Evolutionary conservation across 192 early-diverging fungal genomes (phyloP).

Genomic region (Gryganskiella cystojenkinii): DNA sequence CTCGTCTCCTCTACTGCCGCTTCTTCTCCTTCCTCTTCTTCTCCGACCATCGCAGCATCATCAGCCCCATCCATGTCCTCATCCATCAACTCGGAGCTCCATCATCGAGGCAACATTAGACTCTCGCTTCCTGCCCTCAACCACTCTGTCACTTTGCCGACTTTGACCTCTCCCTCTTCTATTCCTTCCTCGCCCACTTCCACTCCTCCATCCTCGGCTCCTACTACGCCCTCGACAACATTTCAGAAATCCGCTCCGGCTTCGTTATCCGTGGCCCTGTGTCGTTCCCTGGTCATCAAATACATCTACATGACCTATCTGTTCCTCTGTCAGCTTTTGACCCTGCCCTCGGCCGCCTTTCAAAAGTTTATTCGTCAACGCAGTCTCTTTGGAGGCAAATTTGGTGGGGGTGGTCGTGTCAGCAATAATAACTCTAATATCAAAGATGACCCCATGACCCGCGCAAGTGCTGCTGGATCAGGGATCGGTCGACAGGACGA

Average conservation of each 20-base stretch:
- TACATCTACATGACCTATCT: constrained; percentile 48
- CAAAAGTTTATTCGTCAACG: constrained; percentile 14
- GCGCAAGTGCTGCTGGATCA: background rate
- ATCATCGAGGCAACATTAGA: constrained; percentile 1
- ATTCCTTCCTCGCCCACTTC: background rate
- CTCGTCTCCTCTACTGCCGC: background rate
- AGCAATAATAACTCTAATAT: background rate
- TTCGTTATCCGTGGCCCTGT: constrained; percentile 39
- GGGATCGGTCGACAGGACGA: background rate
- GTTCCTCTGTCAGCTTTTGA: constrained; percentile 25
- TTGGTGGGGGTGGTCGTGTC: background rate
- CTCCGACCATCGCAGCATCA: background rate
- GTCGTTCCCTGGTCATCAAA: constrained; percentile 39
- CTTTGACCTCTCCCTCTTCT: background rate
- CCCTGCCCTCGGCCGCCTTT: constrained; percentile 20
- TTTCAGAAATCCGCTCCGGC: constrained; percentile 21
- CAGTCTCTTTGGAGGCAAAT: background rate
- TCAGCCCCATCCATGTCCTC: background rate
- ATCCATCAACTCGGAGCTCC: constrained; percentile 6
- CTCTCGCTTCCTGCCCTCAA: background rate
- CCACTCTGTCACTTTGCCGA: background rate
- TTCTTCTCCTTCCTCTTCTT: background rate
- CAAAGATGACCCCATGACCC: background rate
- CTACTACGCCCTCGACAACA: constrained; percentile 12
- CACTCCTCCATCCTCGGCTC: background rate